A percentile compares a stretch with the other conserved stretches of the same genome.
Conservation (phyloP, 345 rosid species). For the Erucastrum elatum region DNA sequence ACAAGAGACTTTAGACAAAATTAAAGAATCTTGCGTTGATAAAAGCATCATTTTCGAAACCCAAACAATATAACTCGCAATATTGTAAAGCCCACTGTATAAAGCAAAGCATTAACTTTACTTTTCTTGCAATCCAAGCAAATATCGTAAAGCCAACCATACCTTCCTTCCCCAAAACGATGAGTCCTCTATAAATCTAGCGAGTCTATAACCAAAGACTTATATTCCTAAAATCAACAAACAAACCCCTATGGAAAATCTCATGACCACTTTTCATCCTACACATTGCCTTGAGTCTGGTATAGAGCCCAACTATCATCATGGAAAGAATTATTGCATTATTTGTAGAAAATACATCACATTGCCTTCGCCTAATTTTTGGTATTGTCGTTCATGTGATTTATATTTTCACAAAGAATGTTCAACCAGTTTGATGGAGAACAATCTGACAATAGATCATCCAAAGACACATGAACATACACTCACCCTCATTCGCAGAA, state of each 20-base stretch:
- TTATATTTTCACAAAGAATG: neutral
- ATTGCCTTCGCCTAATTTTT: neutral
- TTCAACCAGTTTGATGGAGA: neutral
- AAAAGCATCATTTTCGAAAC: neutral
- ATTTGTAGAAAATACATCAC: neutral
- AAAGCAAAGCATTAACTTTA: neutral
- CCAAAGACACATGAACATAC: slow-evolving; percentile 5
- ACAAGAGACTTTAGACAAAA: no score
- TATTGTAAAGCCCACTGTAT: neutral
- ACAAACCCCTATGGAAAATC: no score
- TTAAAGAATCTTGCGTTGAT: no score
- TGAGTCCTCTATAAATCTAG: neutral
- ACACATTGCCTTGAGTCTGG: no score
- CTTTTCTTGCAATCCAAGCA: no score
- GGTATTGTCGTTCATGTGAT: neutral
- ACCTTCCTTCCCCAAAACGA: no score
- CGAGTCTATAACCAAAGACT: neutral
- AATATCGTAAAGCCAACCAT: neutral
- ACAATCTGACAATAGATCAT: neutral
- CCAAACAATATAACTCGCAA: neutral
- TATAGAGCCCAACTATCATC: no score
- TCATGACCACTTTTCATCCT: no score
- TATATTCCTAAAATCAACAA: no score
- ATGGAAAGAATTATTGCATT: neutral
- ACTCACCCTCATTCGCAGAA: neutral